Evolutionary conservation across 768 basidiomycete species (phyloP), one percentile per base, ranked within the genome.

Genomic region (Wakefieldia striispora): DNA sequence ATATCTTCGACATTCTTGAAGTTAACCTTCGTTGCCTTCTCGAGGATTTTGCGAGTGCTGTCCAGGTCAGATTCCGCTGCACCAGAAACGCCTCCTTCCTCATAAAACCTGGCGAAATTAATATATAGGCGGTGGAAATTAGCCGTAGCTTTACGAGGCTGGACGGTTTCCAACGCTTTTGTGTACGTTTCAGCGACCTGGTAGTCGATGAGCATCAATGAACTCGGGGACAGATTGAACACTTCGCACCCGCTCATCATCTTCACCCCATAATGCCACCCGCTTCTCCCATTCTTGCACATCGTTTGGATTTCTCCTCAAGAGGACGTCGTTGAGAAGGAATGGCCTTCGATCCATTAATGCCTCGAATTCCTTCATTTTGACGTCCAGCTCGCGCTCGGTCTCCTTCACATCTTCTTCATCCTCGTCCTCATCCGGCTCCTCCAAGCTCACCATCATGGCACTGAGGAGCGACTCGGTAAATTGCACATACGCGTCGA

Each of bases 271-370:
- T 23, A 98, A 70, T 2, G 94, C 95, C 17, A 98, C 82, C 31
- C 95, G 77, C 70, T 99, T 99, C 73, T 98, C 97, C 97, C 97
- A 99, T 66, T 99, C 97, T 57, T 97, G 93, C 2, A 98, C 97
- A 60, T 99, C 97, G 59, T 97, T 91, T 5, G 92, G 91, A 75
- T 99, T 99, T 60, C 97, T 75, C 53, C 97, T 74, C 31, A 98
- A 68, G 14, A 98, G 72, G 12, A 98, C 97, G 60, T 97, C 95
- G 60, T 99, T 99, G 40, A 97, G 84, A 54, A 99, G 75, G 78
- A 99, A 98, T 3, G 93, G 95, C 64, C 97, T 71, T 42, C 95
- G 78, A 66, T 99, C 97, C 78, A 95, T 95, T 57, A 99, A 68
- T 35, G 85, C 88, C 68, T 97, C 95, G 60, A 98, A 94, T 51